These are phyloP conservation scores for Metarhizium brunneum DNA, from an alignment of 2,329 filamentous ascomycete genomes.

Conservation along the genomic window DNA sequence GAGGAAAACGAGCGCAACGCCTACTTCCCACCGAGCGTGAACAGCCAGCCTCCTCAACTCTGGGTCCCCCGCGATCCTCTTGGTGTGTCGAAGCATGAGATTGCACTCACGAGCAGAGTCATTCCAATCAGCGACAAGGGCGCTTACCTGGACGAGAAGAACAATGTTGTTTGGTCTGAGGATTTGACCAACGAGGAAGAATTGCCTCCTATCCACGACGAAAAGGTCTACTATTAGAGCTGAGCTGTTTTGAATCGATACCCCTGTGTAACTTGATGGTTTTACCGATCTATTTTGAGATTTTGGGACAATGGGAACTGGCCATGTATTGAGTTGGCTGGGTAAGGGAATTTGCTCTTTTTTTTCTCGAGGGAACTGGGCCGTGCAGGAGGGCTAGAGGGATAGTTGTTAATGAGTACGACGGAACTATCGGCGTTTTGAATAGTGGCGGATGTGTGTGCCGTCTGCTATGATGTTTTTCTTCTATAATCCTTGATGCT, in stretches of 20 bases:
- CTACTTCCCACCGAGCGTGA: constrained; percentile 64
- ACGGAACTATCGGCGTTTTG: no score
- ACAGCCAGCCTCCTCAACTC: constrained; percentile 49
- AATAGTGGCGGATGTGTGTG: no score
- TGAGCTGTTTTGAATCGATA: constrained; percentile 8
- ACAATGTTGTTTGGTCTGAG: constrained; percentile 31
- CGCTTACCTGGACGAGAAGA: constrained; percentile 59
- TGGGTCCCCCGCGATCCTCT: constrained; percentile 69
- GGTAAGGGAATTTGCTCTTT: not conserved
- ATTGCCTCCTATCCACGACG: constrained; percentile 33
- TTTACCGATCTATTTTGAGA: not conserved
- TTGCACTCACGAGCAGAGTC: constrained; percentile 54
- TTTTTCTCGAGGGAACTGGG: not conserved
- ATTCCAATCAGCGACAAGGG: constrained; percentile 67
- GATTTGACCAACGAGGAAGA: constrained; percentile 19
- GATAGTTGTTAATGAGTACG: no score
- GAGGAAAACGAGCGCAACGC: constrained; percentile 54
- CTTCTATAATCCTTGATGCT: no score
- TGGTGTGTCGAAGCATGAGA: constrained; percentile 63
- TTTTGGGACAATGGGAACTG: not conserved
- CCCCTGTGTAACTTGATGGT: constrained; percentile 2
- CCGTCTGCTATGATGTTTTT: no score
- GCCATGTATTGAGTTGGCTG: not conserved
- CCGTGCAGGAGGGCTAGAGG: no score
- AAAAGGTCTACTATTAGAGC: constrained; percentile 35